Percentiles rank a stretch among this genome's conserved stretches.
These are phyloP conservation scores for Ophiostoma ulmi DNA, from an alignment of 2,329 filamentous ascomycete species.

Conservation along the genomic window DNA sequence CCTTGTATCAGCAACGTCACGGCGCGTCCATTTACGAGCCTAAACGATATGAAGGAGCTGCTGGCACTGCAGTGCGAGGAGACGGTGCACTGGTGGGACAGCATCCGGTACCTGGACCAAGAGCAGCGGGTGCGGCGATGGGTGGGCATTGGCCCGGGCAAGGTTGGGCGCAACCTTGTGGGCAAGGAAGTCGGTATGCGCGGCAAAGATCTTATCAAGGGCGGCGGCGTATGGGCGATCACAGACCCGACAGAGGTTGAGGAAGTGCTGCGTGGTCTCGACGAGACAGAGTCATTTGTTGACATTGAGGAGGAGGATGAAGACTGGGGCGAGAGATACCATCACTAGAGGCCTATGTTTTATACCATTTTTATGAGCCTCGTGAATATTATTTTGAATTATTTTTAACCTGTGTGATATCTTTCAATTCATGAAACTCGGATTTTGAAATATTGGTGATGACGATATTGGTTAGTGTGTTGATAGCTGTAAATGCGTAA, in stretches of 20 bases:
- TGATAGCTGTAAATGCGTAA: not conserved
- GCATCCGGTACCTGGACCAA: slow-evolving; percentile 82
- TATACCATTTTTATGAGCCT: not conserved
- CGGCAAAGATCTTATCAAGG: slow-evolving; percentile 70
- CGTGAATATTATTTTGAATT: not conserved
- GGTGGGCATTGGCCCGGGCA: slow-evolving; percentile 89
- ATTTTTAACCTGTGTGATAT: not conserved
- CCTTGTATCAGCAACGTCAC: slow-evolving; percentile 84
- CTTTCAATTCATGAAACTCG: no score
- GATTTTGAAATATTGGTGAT: not conserved
- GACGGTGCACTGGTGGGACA: slow-evolving; percentile 92
- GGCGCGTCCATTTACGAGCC: slow-evolving; percentile 68
- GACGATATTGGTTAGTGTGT: not conserved
- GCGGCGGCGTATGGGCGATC: slow-evolving; percentile 89
- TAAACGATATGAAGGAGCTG: slow-evolving; percentile 70
- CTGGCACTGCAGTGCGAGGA: slow-evolving; percentile 80
- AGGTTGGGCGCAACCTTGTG: slow-evolving; percentile 87
- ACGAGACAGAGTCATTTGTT: slow-evolving; percentile 55
- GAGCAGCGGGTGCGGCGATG: slow-evolving; percentile 75
- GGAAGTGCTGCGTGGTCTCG: slow-evolving; percentile 58
- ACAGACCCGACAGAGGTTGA: slow-evolving; percentile 73
- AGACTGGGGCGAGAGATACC: slow-evolving; percentile 10
- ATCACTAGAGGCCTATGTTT: not conserved
- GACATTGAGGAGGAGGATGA: slow-evolving; percentile 19
- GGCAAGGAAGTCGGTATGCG: slow-evolving; percentile 92